Conservation (phyloP, 495 filamentous ascomycete species). For the Immersiella caudata region DNA sequence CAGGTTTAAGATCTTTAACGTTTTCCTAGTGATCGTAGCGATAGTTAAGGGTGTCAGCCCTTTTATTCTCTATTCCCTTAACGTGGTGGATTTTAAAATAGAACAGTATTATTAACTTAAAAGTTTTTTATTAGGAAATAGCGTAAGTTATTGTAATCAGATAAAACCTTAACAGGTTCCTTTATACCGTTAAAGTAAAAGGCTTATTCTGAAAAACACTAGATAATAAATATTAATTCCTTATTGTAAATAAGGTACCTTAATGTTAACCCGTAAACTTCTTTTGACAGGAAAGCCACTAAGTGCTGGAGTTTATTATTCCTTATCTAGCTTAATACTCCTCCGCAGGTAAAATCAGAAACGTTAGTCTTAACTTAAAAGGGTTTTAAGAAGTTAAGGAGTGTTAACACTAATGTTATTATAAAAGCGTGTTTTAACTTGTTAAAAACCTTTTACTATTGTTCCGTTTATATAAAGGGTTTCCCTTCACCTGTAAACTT, state of each 20-base stretch:
- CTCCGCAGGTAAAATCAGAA: not conserved
- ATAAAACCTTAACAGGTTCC: not conserved
- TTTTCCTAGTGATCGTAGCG: not conserved
- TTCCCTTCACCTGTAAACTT: too few species aligned
- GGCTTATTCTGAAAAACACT: not conserved
- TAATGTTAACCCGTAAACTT: slow-evolving; percentile 4
- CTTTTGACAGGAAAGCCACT: not conserved
- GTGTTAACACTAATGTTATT: too few species aligned
- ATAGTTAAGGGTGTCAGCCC: not conserved
- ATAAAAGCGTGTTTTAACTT: too few species aligned
- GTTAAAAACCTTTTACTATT: too few species aligned
- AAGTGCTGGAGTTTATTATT: not conserved
- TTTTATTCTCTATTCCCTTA: not conserved
- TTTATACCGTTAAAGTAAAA: not conserved
- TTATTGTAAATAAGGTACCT: slow-evolving; percentile 16
- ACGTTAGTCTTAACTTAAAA: too few species aligned
- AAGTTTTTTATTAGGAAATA: too few species aligned
- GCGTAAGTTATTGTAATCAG: not conserved
- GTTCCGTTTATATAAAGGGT: too few species aligned
- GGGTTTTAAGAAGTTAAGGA: too few species aligned
- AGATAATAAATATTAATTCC: slow-evolving; percentile 15
- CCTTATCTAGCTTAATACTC: not conserved
- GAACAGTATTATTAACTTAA: too few species aligned
- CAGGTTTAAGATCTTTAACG: not conserved
- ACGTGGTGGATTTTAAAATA: too few species aligned